Conservation (phyloP, 83 land plant species). For the Picea abies region DNA sequence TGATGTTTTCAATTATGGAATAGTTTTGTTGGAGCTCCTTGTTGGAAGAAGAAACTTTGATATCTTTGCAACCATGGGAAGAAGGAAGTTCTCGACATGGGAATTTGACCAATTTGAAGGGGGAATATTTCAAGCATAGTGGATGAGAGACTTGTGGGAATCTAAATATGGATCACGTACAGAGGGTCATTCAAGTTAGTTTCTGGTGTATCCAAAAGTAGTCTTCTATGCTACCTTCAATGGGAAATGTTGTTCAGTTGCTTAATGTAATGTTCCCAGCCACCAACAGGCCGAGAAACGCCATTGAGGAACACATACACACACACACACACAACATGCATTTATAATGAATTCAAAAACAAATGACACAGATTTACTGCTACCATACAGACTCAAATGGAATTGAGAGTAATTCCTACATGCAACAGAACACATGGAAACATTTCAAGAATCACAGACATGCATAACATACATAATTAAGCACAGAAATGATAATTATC, state of each 20-base stretch:
- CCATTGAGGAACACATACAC: too few species aligned
- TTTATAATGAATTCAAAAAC: too few species aligned
- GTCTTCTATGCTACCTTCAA: background rate
- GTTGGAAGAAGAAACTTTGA: conserved; percentile 80
- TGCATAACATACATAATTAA: too few species aligned
- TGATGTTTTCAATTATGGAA: conserved; percentile 63
- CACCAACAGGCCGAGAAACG: too few species aligned
- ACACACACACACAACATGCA: too few species aligned
- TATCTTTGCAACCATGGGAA: conserved; percentile 17
- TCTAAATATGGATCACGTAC: conserved; percentile 24
- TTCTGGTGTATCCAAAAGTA: background rate
- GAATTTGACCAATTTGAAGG: conserved; percentile 63
- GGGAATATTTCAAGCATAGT: conserved; percentile 37
- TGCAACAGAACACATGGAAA: too few species aligned
- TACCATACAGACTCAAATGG: too few species aligned
- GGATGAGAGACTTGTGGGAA: conserved; percentile 42
- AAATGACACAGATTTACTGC: too few species aligned
- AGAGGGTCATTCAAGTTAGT: background rate
- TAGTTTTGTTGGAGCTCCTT: conserved; percentile 28
- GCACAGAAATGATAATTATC: too few species aligned
- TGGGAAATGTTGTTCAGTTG: conserved; percentile 18
- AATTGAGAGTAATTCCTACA: too few species aligned
- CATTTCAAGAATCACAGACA: too few species aligned
- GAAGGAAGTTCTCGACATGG: conserved; percentile 63
- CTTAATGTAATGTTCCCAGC: background rate